Percentiles rank a stretch among this genome's conserved stretches.
Evolutionary conservation across 306 rosid genomes (phyloP).

Genomic region (Trifolium fragiferum): DNA sequence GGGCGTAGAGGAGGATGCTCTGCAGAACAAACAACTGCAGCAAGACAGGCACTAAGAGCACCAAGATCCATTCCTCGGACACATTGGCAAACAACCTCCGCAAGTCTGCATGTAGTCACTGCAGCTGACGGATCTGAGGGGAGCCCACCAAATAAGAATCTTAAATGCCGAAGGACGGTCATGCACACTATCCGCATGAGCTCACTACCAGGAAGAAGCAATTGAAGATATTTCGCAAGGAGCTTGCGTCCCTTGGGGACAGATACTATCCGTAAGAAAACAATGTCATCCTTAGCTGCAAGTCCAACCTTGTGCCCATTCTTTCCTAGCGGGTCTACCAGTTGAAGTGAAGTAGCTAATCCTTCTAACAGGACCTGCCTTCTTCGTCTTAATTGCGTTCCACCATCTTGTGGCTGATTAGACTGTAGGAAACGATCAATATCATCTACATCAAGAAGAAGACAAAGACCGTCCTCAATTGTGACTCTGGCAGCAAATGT

Average conservation of each 20-base stretch:
- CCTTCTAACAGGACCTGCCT: conserved; percentile 65
- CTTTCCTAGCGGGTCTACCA: conserved; percentile 62
- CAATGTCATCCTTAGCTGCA: conserved; percentile 61
- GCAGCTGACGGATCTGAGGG: conserved; percentile 54
- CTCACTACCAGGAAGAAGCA: conserved; percentile 62
- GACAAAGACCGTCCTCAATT: conserved; percentile 61
- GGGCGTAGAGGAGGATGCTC: conserved; percentile 69
- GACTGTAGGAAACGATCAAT: conserved; percentile 55
- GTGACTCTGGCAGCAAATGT: conserved; percentile 62
- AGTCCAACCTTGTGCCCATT: conserved; percentile 55
- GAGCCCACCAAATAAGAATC: conserved; percentile 63
- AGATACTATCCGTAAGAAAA: conserved; percentile 54
- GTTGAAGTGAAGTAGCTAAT: conserved; percentile 60
- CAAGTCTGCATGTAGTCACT: conserved; percentile 51
- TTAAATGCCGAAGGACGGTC: conserved; percentile 62
- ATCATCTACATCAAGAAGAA: conserved; percentile 63
- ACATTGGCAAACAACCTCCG: conserved; percentile 53
- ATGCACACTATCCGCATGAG: conserved; percentile 62
- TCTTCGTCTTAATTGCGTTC: conserved; percentile 57
- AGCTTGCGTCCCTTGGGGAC: conserved; percentile 63
- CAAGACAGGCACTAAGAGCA: conserved; percentile 65
- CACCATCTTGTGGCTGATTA: conserved; percentile 59
- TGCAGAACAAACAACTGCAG: conserved; percentile 63
- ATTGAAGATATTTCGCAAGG: conserved; percentile 55
- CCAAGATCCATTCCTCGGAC: conserved; percentile 59